Evolutionary conservation across 345 rosid species (phyloP).

Genomic region (Populus davidiana): DNA sequence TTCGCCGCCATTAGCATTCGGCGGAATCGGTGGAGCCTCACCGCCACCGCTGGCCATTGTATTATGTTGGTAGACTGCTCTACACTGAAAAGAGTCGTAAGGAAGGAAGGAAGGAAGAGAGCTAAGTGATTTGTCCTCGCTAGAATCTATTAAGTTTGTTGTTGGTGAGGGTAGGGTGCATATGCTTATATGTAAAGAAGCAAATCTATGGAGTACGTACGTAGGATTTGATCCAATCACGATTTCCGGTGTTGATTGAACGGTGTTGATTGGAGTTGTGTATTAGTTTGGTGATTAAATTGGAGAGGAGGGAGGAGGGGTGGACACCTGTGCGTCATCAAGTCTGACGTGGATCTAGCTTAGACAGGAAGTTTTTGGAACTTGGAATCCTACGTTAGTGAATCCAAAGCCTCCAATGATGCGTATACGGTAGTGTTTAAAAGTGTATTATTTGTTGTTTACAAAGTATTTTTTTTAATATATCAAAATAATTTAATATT

Average conservation of each 20-base stretch:
- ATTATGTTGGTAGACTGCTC: not conserved
- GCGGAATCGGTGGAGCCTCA: constrained; percentile 41
- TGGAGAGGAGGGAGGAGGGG: not conserved
- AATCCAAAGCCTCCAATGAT: not conserved
- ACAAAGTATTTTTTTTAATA: no score
- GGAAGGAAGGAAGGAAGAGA: not conserved
- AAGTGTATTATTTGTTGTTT: no score
- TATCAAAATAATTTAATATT: no score
- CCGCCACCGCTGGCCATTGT: constrained; percentile 62
- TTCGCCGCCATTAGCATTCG: constrained; percentile 61
- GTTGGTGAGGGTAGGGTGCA: not conserved
- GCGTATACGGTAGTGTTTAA: no score
- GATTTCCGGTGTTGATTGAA: not conserved
- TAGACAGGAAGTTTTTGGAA: not conserved
- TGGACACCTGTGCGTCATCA: not conserved
- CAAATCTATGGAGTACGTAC: not conserved
- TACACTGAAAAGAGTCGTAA: not conserved
- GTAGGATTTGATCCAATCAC: not conserved
- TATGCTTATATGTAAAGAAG: not conserved
- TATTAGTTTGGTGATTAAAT: not conserved
- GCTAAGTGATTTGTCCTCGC: not conserved
- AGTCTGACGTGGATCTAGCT: not conserved
- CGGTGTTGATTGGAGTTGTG: not conserved
- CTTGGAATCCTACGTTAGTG: not conserved
- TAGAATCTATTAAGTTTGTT: not conserved